phyloP scores from a whole-genome alignment of 2,329 filamentous ascomycete genomes.

The Aureobasidium pullulans region DNA sequence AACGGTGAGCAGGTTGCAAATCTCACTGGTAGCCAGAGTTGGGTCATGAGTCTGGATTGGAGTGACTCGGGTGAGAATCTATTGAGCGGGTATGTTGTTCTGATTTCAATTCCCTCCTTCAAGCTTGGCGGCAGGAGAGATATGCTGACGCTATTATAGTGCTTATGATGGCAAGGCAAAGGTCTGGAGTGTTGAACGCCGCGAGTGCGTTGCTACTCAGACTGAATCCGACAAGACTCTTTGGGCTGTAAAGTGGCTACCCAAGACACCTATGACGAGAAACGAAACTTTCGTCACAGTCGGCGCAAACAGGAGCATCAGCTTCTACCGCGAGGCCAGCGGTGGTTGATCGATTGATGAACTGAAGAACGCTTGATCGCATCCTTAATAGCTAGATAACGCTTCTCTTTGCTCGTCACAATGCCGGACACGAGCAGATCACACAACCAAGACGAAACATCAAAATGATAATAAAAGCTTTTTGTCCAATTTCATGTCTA shows the following conservation, averaged over 20 bases:
- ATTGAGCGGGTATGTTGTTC: conserved; percentile 58
- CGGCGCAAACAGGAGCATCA: conserved; percentile 66
- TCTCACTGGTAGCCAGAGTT: conserved; percentile 69
- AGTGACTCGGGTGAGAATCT: conserved; percentile 88
- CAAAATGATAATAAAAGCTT: not conserved
- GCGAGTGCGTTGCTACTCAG: conserved; percentile 83
- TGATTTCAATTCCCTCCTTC: too few species aligned
- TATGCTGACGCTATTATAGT: conserved; percentile 26
- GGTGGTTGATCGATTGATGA: conserved; percentile 42
- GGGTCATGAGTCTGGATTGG: conserved; percentile 90
- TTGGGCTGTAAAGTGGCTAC: conserved; percentile 80
- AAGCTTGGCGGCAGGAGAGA: too few species aligned
- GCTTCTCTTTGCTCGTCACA: not conserved
- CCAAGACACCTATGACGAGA: conserved; percentile 50
- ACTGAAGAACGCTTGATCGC: too few species aligned
- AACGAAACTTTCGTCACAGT: conserved; percentile 70
- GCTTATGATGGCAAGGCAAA: conserved; percentile 91
- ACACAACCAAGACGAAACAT: not conserved
- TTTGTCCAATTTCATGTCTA: conserved; percentile 11
- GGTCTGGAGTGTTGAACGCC: conserved; percentile 84
- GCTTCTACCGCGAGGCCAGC: conserved; percentile 79
- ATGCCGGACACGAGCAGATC: not conserved
- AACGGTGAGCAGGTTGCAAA: conserved; percentile 91
- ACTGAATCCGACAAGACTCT: conserved; percentile 80
- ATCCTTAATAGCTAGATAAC: not conserved